phyloP scores from a whole-genome alignment of 345 rosid genomes.

The Diplotaxis tenuifolia region DNA sequence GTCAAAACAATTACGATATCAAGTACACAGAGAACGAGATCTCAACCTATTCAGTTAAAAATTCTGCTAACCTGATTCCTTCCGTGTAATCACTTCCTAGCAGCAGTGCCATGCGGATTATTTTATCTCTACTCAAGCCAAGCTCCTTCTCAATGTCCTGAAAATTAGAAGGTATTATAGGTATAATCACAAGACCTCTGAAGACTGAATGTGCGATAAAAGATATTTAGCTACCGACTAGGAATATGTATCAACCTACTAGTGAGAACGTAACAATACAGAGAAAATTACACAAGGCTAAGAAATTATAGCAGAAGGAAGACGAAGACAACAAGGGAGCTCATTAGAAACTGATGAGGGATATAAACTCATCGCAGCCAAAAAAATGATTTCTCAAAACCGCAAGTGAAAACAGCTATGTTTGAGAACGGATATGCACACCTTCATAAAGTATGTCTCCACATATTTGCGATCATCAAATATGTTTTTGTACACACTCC shows the following conservation, averaged over 20 bases:
- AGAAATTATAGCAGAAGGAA: background rate
- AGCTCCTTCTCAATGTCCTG: constrained; percentile 93
- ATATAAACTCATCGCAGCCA: background rate
- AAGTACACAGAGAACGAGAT: background rate
- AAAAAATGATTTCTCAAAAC: background rate
- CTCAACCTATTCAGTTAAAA: background rate
- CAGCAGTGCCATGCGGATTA: constrained; percentile 89
- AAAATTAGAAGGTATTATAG: constrained; percentile 1
- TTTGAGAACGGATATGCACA: constrained; percentile 25
- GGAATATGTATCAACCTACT: background rate
- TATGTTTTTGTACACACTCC: constrained; percentile 89
- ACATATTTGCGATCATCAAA: constrained; percentile 98
- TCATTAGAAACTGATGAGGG: background rate
- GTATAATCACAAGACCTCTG: background rate
- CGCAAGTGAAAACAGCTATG: background rate
- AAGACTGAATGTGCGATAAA: background rate
- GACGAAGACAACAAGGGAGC: background rate
- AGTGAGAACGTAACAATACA: too few species aligned
- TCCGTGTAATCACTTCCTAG: constrained; percentile 99
- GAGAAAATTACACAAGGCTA: constrained; percentile 7
- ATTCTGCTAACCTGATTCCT: constrained; percentile 70
- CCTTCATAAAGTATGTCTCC: constrained; percentile 93
- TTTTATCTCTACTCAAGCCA: constrained; percentile 76
- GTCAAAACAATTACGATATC: constrained; percentile 4
- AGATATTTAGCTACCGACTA: background rate